These are phyloP conservation scores for Solanum virginianum DNA, from an alignment of 257 asterid genomes.

Conservation along the genomic window DNA sequence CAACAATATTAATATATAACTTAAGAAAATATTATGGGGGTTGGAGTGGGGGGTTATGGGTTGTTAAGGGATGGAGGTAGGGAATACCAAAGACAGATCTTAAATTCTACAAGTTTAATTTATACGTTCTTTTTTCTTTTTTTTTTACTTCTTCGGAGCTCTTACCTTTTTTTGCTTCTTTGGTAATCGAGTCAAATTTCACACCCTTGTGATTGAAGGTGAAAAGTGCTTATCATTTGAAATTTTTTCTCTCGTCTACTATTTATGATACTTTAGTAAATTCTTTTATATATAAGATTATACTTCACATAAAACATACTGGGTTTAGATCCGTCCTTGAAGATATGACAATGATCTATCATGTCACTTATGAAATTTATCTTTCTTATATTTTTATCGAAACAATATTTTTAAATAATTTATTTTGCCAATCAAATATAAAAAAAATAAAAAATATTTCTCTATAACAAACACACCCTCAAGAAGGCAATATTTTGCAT, in stretches of 20 bases:
- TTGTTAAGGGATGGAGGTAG: not conserved
- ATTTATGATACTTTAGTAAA: rapidly evolving
- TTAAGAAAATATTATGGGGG: not conserved
- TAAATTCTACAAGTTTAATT: rapidly evolving
- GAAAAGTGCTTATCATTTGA: not conserved
- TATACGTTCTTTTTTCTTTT: not conserved
- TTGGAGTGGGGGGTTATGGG: not conserved
- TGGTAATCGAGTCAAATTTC: not conserved
- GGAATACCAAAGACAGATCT: not conserved
- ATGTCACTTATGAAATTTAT: not conserved
- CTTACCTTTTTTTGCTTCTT: too few relatives aligned
- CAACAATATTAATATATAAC: too few relatives aligned
- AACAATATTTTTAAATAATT: not conserved
- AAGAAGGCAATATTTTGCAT: not conserved
- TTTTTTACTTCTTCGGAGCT: rapidly evolving
- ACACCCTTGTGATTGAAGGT: not conserved
- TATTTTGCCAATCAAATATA: not conserved
- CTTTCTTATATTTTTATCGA: not conserved
- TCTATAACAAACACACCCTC: rapidly evolving
- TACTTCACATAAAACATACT: not conserved
- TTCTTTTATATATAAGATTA: not conserved
- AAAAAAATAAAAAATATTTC: not conserved
- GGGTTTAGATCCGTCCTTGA: not conserved
- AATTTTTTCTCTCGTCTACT: rapidly evolving
- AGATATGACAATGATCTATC: not conserved